A percentile compares a stretch with the other conserved stretches of the same genome.
Evolutionary conservation across 257 asterid species (phyloP).

Genomic region (Primulina huaijiensis): DNA sequence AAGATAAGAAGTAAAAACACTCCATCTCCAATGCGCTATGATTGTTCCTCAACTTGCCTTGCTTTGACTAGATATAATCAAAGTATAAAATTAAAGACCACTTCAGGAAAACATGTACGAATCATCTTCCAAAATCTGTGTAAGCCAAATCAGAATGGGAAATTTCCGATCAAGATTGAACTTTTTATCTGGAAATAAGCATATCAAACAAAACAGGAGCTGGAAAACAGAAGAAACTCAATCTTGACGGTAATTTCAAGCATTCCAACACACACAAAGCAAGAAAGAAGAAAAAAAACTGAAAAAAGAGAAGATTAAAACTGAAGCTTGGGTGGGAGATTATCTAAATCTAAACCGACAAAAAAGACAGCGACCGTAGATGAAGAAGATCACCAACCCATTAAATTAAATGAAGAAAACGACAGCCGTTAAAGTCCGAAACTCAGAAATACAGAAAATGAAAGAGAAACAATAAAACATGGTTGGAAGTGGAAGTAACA

Average conservation of each 20-base stretch:
- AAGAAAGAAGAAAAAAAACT: neutral
- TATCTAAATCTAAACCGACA: constrained; percentile 50
- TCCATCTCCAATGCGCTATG: constrained; percentile 11
- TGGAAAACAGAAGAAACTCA: constrained; percentile 27
- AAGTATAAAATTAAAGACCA: neutral
- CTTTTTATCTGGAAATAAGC: neutral
- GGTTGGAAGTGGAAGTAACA: constrained; percentile 41
- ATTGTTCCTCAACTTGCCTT: constrained; percentile 17
- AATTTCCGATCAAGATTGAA: constrained; percentile 21
- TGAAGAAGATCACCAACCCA: constrained; percentile 45
- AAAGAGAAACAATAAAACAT: constrained; percentile 21
- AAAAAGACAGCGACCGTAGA: constrained; percentile 39
- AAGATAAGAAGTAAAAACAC: constrained; percentile 16
- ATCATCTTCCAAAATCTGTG: constrained; percentile 3
- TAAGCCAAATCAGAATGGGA: constrained; percentile 13
- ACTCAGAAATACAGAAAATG: constrained; percentile 17
- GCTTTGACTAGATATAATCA: constrained; percentile 6
- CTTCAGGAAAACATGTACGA: neutral
- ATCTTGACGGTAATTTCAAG: constrained; percentile 41
- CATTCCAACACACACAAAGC: constrained; percentile 17
- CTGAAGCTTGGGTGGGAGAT: constrained; percentile 29
- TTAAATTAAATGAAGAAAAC: constrained; percentile 36
- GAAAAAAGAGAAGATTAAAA: constrained; percentile 17
- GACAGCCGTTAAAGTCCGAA: constrained; percentile 66
- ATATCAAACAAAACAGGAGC: constrained; percentile 9